Base-by-base conservation (phyloP, 371 early-diverging fungal species). In the Mucor piriformis region DNA sequence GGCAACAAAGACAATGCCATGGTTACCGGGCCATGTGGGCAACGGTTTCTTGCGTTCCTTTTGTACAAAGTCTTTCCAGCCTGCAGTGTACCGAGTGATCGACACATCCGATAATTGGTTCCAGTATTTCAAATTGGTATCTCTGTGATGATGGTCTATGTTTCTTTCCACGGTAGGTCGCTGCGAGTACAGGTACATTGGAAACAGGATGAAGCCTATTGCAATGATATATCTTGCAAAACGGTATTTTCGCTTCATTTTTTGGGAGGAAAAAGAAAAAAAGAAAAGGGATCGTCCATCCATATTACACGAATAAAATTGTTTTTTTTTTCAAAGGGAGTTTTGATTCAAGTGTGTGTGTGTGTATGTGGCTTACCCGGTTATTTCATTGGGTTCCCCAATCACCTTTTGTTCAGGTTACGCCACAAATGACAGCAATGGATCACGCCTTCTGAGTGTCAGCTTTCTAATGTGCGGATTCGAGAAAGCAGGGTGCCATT, bases 1-100 rank as follows among this genome's bases (percentile, higher is more conserved):
- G 11, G 76, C 73, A 1, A 72, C 73, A 40, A 76, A 50, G 0
- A 76, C 73, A 42, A 76, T 71, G 0, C 76, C 76, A 15, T 62
- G 59, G 3, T 51, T 50, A 29, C 62, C 35, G 2, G 8, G 34
- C 6, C 38, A 37, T 37, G 10, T 4, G 20, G 27, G 55, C 40
- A 12, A 20, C 12, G 48, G 20, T 40, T 54, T 61, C 12, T 21
- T 40, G 27, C 34, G 16, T 40, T 61, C 61, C 21, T 61, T 34
- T 6, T 10, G 18, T n/a, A 61, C n/a, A n/a, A 61, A 61, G 2
- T 61, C 54, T 38, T 54, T 47, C 61, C 61, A 61, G 7, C 54
- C 61, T 53, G 24, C 16, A 0, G 34, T 54, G 13, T 54, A 40
- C 3, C 33, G 18, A 13, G 15, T n/a, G 18, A 61, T 53, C 0